Evolutionary conservation across 2,329 filamentous ascomycete genomes (phyloP).

Genomic region (Lanzia echinophila): DNA sequence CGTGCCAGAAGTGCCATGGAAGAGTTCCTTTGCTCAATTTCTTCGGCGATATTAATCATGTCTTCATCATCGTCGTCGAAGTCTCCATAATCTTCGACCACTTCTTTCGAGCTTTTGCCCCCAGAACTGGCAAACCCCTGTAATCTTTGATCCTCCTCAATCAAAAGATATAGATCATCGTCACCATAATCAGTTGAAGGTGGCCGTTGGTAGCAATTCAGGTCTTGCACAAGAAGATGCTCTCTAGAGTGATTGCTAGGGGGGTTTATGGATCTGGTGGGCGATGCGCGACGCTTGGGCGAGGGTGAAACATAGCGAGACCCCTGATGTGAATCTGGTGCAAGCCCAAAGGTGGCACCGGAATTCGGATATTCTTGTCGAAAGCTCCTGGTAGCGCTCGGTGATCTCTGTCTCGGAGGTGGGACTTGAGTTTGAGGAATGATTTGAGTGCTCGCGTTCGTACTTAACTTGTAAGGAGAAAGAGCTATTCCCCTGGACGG

Average conservation of each 20-base stretch:
- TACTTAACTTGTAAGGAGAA: constrained; percentile 17
- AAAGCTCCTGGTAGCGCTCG: neutral
- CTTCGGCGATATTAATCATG: constrained; percentile 37
- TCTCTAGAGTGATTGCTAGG: neutral
- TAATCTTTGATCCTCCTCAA: constrained; percentile 22
- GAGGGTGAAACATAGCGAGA: neutral
- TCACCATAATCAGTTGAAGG: constrained; percentile 19
- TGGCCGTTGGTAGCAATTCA: constrained; percentile 10
- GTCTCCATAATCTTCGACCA: constrained; percentile 21
- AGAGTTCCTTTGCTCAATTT: constrained; percentile 34
- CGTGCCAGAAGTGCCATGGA: constrained; percentile 16
- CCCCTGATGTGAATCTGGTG: neutral
- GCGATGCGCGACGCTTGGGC: neutral
- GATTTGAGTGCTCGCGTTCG: constrained; percentile 24
- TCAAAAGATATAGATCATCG: constrained; percentile 20
- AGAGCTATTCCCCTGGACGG: constrained; percentile 7
- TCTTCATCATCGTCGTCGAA: constrained; percentile 31
- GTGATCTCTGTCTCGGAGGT: neutral
- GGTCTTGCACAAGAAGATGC: neutral
- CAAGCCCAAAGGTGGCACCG: neutral
- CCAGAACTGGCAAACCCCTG: constrained; percentile 1
- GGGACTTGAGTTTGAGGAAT: constrained; percentile 24
- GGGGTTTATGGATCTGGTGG: neutral
- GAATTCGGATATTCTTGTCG: neutral
- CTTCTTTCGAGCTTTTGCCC: constrained; percentile 6